phyloP scores from a whole-genome alignment of 176 grass and related monocot species.

The Lolium multiflorum region DNA sequence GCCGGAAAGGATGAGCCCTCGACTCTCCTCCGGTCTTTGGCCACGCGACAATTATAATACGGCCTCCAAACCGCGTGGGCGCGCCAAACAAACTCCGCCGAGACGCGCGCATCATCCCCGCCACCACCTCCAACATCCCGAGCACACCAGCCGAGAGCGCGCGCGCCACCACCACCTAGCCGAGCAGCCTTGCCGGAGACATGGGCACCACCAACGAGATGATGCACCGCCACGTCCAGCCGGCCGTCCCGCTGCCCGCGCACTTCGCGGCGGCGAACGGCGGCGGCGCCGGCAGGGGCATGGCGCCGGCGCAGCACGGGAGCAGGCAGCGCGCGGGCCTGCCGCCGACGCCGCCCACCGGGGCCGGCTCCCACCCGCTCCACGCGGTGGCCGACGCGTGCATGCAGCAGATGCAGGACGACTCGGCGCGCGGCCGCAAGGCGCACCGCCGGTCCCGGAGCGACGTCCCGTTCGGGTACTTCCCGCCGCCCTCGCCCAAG shows the following conservation, averaged over 20 bases:
- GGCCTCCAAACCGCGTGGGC: conserved; percentile 53
- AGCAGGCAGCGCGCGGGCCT: conserved; percentile 59
- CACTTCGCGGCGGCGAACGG: conserved; percentile 13
- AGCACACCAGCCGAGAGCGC: background rate
- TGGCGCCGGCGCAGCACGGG: background rate
- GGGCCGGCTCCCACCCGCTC: conserved; percentile 35
- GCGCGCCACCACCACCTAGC: background rate
- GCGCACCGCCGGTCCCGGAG: conserved; percentile 73
- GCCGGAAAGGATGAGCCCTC: conserved; percentile 27
- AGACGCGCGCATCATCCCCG: conserved; percentile 20
- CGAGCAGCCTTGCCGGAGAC: background rate
- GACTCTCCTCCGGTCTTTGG: background rate
- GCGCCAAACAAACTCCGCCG: conserved; percentile 22
- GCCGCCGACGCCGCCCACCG: conserved; percentile 55
- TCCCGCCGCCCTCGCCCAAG: conserved; percentile 62
- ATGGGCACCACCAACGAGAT: conserved; percentile 68
- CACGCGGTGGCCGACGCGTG: conserved; percentile 53
- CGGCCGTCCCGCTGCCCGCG: conserved; percentile 33
- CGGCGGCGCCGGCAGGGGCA: background rate
- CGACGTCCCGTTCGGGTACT: conserved; percentile 78
- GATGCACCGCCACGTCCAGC: conserved; percentile 59
- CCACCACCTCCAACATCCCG: background rate
- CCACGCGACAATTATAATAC: conserved; percentile 52
- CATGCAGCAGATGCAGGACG: conserved; percentile 55
- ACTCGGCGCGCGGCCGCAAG: conserved; percentile 59